Conservation (phyloP, 2,329 filamentous ascomycete genomes). For the Fusarium falciforme region DNA sequence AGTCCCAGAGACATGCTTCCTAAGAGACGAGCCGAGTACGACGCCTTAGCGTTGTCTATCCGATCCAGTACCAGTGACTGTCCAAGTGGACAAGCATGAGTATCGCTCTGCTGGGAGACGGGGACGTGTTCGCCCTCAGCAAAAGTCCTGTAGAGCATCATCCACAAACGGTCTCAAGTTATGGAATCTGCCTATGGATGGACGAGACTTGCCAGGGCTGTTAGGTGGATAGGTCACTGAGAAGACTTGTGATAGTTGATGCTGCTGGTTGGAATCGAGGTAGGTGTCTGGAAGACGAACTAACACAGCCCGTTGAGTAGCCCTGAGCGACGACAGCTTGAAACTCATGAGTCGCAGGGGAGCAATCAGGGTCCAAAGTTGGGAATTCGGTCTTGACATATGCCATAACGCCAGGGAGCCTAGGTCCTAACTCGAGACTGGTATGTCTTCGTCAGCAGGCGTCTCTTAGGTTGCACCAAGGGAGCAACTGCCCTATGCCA, state of each 20-base stretch:
- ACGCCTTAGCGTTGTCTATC: not conserved
- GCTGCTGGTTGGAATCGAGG: not conserved
- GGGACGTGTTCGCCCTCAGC: too few relatives aligned
- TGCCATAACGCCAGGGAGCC: not conserved
- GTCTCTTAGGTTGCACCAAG: too few relatives aligned
- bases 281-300: not conserved
- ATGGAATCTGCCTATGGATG: too few relatives aligned
- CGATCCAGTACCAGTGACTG: not conserved
- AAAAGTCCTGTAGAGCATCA: not conserved
- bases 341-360: not conserved
- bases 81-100: not conserved
- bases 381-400: not conserved
- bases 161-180: not conserved
- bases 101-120: not conserved
- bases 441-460: not conserved
- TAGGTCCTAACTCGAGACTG: not conserved
- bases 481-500: too few relatives aligned
- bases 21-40: not conserved
- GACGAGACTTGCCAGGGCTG: not conserved
- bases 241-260: not conserved
- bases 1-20: not conserved
- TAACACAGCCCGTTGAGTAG: not conserved
- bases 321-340: rapidly evolving
- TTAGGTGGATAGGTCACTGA: not conserved
- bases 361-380: not conserved